Conservation (phyloP, 805 yeast species). For the Nakazawaea peltata region DNA sequence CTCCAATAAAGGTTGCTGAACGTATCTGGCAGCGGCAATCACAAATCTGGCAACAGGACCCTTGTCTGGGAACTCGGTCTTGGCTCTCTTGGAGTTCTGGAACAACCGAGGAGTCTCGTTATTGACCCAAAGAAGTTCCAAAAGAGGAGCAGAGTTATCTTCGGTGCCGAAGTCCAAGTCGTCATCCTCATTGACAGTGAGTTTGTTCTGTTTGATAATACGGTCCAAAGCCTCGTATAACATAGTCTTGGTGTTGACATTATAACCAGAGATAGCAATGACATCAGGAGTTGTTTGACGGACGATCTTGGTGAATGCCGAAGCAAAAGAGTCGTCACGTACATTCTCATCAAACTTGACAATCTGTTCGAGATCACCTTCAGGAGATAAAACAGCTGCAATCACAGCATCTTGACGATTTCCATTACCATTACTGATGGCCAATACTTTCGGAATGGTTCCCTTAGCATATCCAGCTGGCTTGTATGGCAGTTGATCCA, state of each 20-base stretch:
- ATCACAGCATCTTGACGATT: constrained; percentile 79
- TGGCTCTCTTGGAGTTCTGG: constrained; percentile 72
- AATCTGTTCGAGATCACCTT: constrained; percentile 69
- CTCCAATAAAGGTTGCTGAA: constrained; percentile 89
- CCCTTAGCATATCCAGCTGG: constrained; percentile 75
- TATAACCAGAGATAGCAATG: constrained; percentile 82
- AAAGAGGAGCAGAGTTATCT: constrained; percentile 38
- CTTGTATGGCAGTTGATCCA: constrained; percentile 91
- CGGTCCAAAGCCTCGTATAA: constrained; percentile 49
- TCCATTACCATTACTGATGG: constrained; percentile 84
- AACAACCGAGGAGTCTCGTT: constrained; percentile 91
- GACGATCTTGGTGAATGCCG: constrained; percentile 51
- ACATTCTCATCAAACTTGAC: constrained; percentile 74
- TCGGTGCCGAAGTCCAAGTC: constrained; percentile 23
- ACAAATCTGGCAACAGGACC: constrained; percentile 76
- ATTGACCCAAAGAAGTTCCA: constrained; percentile 74
- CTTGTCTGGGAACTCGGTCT: constrained; percentile 74
- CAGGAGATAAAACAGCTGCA: constrained; percentile 71
- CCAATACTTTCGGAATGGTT: constrained; percentile 75
- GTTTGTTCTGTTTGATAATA: constrained; percentile 47
- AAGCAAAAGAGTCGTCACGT: constrained; percentile 56
- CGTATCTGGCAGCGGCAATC: constrained; percentile 83
- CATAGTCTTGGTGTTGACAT: constrained; percentile 52
- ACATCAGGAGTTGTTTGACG: constrained; percentile 76
- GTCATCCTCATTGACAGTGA: constrained; percentile 42